Percentiles rank a stretch among this genome's conserved stretches.
phyloP scores from a whole-genome alignment of 805 yeast genomes.

The Scheffersomyces coipomensis region DNA sequence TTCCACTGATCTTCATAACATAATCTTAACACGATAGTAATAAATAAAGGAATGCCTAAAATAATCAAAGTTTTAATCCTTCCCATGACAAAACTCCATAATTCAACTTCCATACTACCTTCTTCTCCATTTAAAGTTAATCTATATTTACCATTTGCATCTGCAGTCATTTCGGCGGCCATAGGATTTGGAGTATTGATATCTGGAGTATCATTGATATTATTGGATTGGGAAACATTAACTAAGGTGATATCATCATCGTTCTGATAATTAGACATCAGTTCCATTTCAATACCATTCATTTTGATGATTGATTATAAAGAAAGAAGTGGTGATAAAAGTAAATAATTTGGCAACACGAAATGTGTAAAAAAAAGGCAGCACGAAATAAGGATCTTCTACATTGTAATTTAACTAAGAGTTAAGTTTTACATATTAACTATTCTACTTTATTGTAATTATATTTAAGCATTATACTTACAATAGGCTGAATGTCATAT shows the following conservation, averaged over 20 bases:
- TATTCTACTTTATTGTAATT: no score
- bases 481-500: no score
- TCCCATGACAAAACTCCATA: neutral
- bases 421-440: no score
- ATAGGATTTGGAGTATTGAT: neutral
- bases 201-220: neutral
- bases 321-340: neutral
- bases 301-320: neutral
- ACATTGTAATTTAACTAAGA: no score
- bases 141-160: neutral
- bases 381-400: no score
- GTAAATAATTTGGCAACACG: no score
- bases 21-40: neutral
- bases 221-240: neutral
- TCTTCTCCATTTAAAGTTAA: neutral
- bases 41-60: constrained; percentile 5
- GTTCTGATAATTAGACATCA: constrained; percentile 1
- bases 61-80: neutral
- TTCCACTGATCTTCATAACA: no score
- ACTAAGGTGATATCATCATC: constrained; percentile 5
- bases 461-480: no score
- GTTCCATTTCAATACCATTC: no score
- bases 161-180: neutral
- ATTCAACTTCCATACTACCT: neutral
- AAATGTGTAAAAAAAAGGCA: no score